phyloP scores from a whole-genome alignment of 2,329 filamentous ascomycete genomes.

The Fusarium metavorans region DNA sequence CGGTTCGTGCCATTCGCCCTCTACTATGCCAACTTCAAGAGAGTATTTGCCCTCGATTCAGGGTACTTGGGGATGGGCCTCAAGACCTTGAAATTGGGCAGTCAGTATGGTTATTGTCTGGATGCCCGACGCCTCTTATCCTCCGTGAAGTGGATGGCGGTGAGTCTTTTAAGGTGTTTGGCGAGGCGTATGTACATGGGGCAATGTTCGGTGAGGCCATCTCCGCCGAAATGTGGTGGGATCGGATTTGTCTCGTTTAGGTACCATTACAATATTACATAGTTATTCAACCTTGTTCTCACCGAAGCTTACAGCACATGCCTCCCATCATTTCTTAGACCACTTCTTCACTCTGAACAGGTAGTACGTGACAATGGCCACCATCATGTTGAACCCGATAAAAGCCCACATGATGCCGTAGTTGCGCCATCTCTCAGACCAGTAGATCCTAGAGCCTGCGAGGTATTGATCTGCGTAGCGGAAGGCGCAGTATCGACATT shows the following conservation, averaged over 20 bases:
- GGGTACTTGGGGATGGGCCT: not conserved
- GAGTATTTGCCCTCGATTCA: not conserved
- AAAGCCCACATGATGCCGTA: constrained; percentile 78
- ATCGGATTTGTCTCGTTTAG: not conserved
- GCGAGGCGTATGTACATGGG: not conserved
- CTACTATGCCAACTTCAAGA: not conserved
- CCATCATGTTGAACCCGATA: constrained; percentile 71
- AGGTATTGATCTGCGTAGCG: constrained; percentile 72
- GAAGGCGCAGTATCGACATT: constrained; percentile 77
- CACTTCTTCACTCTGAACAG: constrained; percentile 65
- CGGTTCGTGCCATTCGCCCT: not conserved
- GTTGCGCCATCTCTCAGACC: constrained; percentile 73
- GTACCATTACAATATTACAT: not conserved
- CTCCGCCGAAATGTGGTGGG: not conserved
- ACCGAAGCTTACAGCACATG: too few relatives aligned
- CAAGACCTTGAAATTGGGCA: not conserved
- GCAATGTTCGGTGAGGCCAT: not conserved
- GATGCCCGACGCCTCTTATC: not conserved
- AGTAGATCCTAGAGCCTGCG: constrained; percentile 59
- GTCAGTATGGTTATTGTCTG: not conserved
- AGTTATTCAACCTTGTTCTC: not conserved
- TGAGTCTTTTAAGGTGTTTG: not conserved
- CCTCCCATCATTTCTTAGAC: constrained; percentile 23
- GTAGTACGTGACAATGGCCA: constrained; percentile 72
- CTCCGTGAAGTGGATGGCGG: not conserved